phyloP scores from a whole-genome alignment of 208 protist species.

The Jaenimonas drosophilae region DNA sequence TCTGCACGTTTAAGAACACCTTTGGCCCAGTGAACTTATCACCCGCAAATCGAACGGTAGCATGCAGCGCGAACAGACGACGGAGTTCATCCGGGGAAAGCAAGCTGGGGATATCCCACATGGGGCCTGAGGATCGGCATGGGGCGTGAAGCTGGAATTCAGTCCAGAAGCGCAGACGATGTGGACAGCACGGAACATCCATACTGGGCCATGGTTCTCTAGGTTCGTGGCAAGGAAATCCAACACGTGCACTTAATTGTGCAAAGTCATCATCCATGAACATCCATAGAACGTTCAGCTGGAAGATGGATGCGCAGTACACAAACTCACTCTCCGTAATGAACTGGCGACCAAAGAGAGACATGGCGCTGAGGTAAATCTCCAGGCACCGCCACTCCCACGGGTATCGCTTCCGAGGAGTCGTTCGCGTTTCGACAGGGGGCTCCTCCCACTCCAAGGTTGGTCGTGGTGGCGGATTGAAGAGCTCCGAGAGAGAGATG shows the following conservation, averaged over 20 bases:
- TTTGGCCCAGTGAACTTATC: not conserved
- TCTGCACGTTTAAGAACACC: slow-evolving; percentile 6
- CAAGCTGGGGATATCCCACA: not conserved
- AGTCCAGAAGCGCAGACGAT: not conserved
- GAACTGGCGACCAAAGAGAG: slow-evolving; percentile 15
- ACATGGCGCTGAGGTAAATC: slow-evolving; percentile 27
- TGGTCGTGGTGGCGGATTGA: slow-evolving; percentile 17
- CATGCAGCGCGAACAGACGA: slow-evolving; percentile 1
- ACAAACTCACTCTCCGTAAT: slow-evolving; percentile 23
- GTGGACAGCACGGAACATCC: not conserved
- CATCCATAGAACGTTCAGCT: slow-evolving; percentile 34
- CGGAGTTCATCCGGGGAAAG: slow-evolving; percentile 8
- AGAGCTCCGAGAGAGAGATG: slow-evolving; percentile 8
- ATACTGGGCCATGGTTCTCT: not conserved
- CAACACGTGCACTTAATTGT: slow-evolving; percentile 7
- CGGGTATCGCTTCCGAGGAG: slow-evolving; percentile 8
- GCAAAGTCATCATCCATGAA: slow-evolving; percentile 12
- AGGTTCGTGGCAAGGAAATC: not conserved
- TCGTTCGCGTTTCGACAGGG: not conserved
- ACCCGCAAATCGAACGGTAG: not conserved
- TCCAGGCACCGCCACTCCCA: slow-evolving; percentile 33
- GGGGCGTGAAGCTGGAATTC: not conserved
- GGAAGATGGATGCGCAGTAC: slow-evolving; percentile 26
- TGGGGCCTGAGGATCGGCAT: not conserved
- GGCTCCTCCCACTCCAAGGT: no score